Base-by-base conservation (phyloP, 352 stramenopile species). In the Peronosclerospora sorghi region DNA sequence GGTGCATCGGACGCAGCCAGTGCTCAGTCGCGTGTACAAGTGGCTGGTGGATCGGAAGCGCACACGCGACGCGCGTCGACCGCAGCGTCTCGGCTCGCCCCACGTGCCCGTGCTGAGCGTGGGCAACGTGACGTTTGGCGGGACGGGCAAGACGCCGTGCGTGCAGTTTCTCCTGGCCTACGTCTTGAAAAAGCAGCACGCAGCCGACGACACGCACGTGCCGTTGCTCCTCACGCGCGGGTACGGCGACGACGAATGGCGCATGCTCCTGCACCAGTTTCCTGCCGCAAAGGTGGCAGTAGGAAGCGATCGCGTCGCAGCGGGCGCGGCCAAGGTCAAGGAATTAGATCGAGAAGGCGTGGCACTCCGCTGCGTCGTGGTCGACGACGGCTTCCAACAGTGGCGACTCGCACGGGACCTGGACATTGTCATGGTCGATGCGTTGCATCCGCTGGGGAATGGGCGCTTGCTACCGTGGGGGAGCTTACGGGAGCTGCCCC, bases 351-450 rank as follows among this genome's bases (percentile, higher is more conserved):
- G 36, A 41, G 5, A 45, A 21, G 8, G 29, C 50, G 32, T 32
- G 4, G 26, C 37, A 40, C 30, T 66, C 10, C 70, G 53, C 45
- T 79, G 68, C 37, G 45, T 81, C 10, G 29, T 86, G 21, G 26
- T 86, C 26, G 73, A 86, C 20, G 73, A 86, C 42, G 73, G 73
- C 10, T 41, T 86, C 27, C 73, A 86, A 59, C 73, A 86, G 56
- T 86, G 70, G 68, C 48, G 51, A 24, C 62, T 86, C 20, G 35
- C 45, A 1, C 81, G 73, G 38, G 66, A 84, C 35, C 32, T 86
- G 12, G 71, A 86, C 40, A 65, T 86, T 41, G 67, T 86, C 17
- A 84, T 83, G 71, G 45, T 86, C 35, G 71, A 86, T 24, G 68
- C 66, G 18, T 48, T 84, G 24, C 64, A 79, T 51, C 68, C 73